Conservation (phyloP, 1,284 basidiomycete species). For the Wolfiporia cocos region DNA sequence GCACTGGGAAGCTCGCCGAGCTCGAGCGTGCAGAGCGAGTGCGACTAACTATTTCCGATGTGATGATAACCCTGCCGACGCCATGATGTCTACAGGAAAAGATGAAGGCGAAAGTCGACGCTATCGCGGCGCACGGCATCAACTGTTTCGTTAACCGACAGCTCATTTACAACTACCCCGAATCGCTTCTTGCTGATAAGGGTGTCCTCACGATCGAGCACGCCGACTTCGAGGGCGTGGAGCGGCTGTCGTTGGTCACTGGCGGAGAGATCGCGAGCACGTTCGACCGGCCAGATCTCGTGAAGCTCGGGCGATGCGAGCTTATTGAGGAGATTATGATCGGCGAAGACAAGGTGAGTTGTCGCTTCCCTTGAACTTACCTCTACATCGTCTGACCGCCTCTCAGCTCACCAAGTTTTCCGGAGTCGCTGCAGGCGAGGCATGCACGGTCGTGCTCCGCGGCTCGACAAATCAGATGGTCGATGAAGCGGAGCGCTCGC, state of each 20-base stretch:
- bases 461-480: slow-evolving; percentile 99
- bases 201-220: slow-evolving; percentile 98
- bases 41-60: slow-evolving; percentile 12
- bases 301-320: slow-evolving; percentile 92
- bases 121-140: slow-evolving; percentile 93
- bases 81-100: slow-evolving; percentile 63
- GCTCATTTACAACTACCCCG: slow-evolving; percentile 99
- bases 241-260: slow-evolving; percentile 92
- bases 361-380: background rate
- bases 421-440: slow-evolving; percentile 95
- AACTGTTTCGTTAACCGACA: slow-evolving; percentile 99
- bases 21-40: slow-evolving; percentile 93
- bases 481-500: slow-evolving; percentile 95
- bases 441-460: slow-evolving; percentile 97
- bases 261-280: slow-evolving; percentile 98
- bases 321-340: slow-evolving; percentile 99
- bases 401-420: slow-evolving; percentile 96
- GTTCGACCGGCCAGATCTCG: slow-evolving; percentile 90
- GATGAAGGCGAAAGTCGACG: slow-evolving; percentile 98
- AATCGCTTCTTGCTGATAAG: slow-evolving; percentile 87
- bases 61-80: background rate
- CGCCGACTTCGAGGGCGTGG: slow-evolving; percentile 99
- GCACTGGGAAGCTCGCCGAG: slow-evolving; percentile 95
- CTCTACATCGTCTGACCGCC: background rate
- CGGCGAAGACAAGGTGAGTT: slow-evolving; percentile 90